Evolutionary conservation across 805 yeast species (phyloP).

Genomic region (Zygosaccharomyces siamensis): DNA sequence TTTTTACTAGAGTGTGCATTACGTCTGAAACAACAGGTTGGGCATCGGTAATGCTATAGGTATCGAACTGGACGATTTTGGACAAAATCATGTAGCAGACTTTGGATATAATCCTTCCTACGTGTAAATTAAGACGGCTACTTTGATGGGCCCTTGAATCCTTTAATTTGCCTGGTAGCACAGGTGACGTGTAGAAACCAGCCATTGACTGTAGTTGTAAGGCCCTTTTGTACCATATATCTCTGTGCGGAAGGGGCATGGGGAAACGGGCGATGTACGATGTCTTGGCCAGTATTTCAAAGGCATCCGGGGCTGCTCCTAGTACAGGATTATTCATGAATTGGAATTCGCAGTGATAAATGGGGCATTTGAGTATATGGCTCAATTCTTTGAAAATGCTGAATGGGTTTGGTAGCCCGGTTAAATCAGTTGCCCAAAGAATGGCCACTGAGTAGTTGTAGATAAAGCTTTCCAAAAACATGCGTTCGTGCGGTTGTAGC

Average conservation of each 20-base stretch:
- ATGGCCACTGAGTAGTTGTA: conserved; percentile 40
- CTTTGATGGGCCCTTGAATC: conserved; percentile 4
- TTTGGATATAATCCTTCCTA: conserved; percentile 16
- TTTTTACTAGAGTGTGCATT: conserved; percentile 8
- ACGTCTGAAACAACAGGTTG: conserved; percentile 14
- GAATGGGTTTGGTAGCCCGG: conserved; percentile 42
- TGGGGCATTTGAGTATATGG: conserved; percentile 33
- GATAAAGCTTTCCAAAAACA: conserved; percentile 42
- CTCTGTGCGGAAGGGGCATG: conserved; percentile 13
- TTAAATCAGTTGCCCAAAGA: conserved; percentile 34
- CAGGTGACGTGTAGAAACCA: conserved; percentile 14
- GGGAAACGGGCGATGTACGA: conserved; percentile 29
- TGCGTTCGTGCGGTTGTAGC: conserved; percentile 32
- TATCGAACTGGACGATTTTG: conserved; percentile 11
- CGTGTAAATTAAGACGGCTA: conserved; percentile 12
- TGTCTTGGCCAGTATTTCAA: conserved; percentile 36
- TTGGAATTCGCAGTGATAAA: conserved; percentile 36
- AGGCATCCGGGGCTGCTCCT: conserved; percentile 37
- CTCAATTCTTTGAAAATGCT: conserved; percentile 35
- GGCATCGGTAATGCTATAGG: conserved; percentile 5
- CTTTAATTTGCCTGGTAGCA: conserved; percentile 5
- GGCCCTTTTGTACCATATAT: conserved; percentile 14
- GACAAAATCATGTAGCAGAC: conserved; percentile 13
- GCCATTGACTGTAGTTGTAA: conserved; percentile 12
- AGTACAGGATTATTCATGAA: conserved; percentile 43